phyloP scores from a whole-genome alignment of 495 filamentous ascomycete genomes.

The Ascodesmis nigricans region DNA sequence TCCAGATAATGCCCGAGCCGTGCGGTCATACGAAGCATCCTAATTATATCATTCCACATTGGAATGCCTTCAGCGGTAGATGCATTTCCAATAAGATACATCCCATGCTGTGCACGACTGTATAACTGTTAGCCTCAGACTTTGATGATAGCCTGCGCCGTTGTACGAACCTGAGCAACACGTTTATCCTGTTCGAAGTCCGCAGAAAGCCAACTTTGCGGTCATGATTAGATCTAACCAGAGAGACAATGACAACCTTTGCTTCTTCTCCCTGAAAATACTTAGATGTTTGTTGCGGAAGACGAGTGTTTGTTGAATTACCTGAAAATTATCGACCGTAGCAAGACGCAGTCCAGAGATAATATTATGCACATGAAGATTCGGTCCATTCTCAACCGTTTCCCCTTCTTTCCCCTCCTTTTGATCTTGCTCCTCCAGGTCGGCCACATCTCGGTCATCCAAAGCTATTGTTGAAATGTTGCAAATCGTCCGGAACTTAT shows the following conservation, averaged over 20 bases:
- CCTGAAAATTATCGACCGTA: conserved; percentile 74
- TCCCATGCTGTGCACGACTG: conserved; percentile 51
- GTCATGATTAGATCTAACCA: conserved; percentile 49
- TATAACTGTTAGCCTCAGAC: conserved; percentile 2
- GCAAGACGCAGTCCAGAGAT: conserved; percentile 42
- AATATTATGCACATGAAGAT: conserved; percentile 30
- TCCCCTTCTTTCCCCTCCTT: neutral
- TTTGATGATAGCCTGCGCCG: neutral
- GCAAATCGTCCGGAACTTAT: conserved; percentile 25
- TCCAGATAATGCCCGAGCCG: conserved; percentile 34
- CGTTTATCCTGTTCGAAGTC: conserved; percentile 61
- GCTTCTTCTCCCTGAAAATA: conserved; percentile 44
- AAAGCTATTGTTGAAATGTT: conserved; percentile 36
- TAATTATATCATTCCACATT: conserved; percentile 51
- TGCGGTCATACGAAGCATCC: conserved; percentile 28
- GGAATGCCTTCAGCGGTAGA: conserved; percentile 38
- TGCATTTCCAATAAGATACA: conserved; percentile 68
- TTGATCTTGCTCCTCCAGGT: conserved; percentile 29
- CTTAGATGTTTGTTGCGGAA: neutral
- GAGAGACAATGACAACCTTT: conserved; percentile 57
- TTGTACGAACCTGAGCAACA: conserved; percentile 32
- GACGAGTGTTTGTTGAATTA: conserved; percentile 1
- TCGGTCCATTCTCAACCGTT: neutral
- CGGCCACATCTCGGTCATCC: conserved; percentile 43
- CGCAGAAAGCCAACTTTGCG: conserved; percentile 49